Conservation (phyloP, 768 basidiomycete genomes). For the Pluteus cervinus region DNA sequence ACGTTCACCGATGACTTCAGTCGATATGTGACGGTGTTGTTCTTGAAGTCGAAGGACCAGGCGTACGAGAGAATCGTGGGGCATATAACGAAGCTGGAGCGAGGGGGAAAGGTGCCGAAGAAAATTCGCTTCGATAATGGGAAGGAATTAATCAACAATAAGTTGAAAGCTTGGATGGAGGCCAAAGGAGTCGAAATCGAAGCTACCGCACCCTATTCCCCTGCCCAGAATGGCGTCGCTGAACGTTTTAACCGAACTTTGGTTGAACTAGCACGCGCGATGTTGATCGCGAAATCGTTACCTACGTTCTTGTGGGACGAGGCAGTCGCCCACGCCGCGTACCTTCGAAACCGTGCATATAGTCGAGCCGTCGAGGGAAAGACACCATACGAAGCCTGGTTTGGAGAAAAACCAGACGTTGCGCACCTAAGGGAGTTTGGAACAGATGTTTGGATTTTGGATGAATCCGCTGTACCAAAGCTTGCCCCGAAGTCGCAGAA, state of each 20-base stretch:
- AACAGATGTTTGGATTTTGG: constrained; percentile 16
- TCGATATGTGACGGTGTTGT: constrained; percentile 7
- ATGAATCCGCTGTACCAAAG: constrained; percentile 8
- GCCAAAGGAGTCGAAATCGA: constrained; percentile 23
- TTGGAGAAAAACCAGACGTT: constrained; percentile 13
- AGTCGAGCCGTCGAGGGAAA: constrained; percentile 12
- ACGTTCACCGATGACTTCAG: constrained; percentile 13
- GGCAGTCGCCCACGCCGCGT: constrained; percentile 18
- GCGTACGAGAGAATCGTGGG: constrained; percentile 12
- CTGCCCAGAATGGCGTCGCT: constrained; percentile 32
- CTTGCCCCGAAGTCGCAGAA: constrained; percentile 9
- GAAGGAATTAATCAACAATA: constrained; percentile 21
- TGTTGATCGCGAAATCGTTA: constrained; percentile 24
- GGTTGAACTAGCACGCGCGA: constrained; percentile 20
- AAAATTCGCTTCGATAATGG: constrained; percentile 23
- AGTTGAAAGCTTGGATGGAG: constrained; percentile 14
- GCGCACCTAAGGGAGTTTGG: constrained; percentile 19
- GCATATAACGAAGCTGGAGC: constrained; percentile 9
- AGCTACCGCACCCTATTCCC: constrained; percentile 27
- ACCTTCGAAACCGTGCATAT: constrained; percentile 23
- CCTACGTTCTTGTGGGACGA: constrained; percentile 24
- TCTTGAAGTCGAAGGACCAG: constrained; percentile 12
- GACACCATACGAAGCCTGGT: constrained; percentile 18
- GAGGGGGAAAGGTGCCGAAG: constrained; percentile 3
- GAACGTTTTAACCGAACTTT: constrained; percentile 30